phyloP scores from a whole-genome alignment of 1,284 basidiomycete genomes.

The Rhodotorula sp. region DNA sequence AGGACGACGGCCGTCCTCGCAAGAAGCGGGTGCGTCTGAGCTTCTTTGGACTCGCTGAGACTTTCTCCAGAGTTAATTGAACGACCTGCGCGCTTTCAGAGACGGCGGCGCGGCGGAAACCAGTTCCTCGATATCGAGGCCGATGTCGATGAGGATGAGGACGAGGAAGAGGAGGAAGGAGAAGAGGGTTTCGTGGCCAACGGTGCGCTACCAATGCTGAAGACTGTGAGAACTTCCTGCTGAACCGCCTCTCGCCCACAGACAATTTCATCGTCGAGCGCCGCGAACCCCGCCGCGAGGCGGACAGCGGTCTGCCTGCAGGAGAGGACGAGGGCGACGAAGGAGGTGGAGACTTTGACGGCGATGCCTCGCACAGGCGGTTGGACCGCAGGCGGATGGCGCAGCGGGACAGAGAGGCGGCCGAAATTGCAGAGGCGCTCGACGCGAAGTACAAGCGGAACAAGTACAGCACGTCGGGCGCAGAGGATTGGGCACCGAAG shows the following conservation, averaged over 20 bases:
- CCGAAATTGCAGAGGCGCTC: slow-evolving; percentile 80
- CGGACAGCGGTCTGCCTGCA: slow-evolving; percentile 37
- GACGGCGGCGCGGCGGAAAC: slow-evolving; percentile 54
- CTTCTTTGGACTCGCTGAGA: background rate
- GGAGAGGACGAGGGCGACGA: slow-evolving; percentile 65
- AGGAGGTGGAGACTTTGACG: slow-evolving; percentile 55
- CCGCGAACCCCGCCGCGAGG: slow-evolving; percentile 27
- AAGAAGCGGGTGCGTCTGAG: slow-evolving; percentile 34
- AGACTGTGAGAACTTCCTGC: background rate
- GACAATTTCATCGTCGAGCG: slow-evolving; percentile 67
- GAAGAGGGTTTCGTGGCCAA: slow-evolving; percentile 48
- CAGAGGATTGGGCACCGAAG: slow-evolving; percentile 81
- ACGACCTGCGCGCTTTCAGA: background rate
- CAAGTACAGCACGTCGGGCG: slow-evolving; percentile 59
- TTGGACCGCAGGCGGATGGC: slow-evolving; percentile 74
- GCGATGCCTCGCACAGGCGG: slow-evolving; percentile 66
- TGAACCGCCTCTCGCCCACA: slow-evolving; percentile 11
- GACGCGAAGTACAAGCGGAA: slow-evolving; percentile 70
- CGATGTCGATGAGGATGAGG: slow-evolving; percentile 80
- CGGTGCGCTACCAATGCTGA: slow-evolving; percentile 8
- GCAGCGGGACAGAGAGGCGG: slow-evolving; percentile 77
- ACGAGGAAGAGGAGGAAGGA: slow-evolving; percentile 64
- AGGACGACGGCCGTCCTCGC: slow-evolving; percentile 34
- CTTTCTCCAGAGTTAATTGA: background rate
- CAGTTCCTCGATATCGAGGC: slow-evolving; percentile 95